Base-by-base conservation (phyloP, 768 basidiomycete genomes). In the Hemileccinum rubropunctum region DNA sequence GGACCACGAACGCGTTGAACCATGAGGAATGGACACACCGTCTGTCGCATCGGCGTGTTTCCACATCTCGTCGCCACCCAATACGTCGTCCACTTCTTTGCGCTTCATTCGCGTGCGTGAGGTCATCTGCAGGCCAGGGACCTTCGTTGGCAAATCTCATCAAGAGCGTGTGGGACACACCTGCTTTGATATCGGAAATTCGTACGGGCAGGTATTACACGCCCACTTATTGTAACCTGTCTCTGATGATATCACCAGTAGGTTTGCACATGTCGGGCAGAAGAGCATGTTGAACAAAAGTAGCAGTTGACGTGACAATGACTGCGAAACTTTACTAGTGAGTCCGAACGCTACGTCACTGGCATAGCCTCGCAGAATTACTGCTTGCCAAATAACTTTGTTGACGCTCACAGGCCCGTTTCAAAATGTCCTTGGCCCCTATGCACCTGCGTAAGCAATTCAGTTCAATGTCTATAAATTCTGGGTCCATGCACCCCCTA, bases 11-110 rank as follows among this genome's bases (percentile, higher is more conserved):
- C 27, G 9, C 27, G 27, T 28, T 30, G 28, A 12, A 9, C 9
- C 7, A 26, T 9, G 15, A 42, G 23, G 14, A 33, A 20, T 3
- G 23, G 23, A 51, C 76, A 44, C 38, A 91, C 93, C 84, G 58
- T 83, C 77, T 0, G 88, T 93, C 42, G 85, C 82, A 68, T 95
- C 95, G 3, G 94, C 95, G 67, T 97, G 89, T 48, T 86, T 87
- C 92, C 95, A 97, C 70, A 84, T 84, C 52, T 92, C 91, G 33
- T 91, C 92, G 3, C 92, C 94, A 44, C 95, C 97, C 23, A 99
- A 74, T 6, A 99, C 95, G 61, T 98, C 97, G 65, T 99, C 97
- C 12, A 93, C 87, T 58, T 86, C 80, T 62, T 98, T 98, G n/a
- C 90, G 79, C 57, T 84, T 85, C 44, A 97, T 75, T 48, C 82